Base-by-base conservation (phyloP, 352 stramenopile genomes). In the Phytopythium boreale region DNA sequence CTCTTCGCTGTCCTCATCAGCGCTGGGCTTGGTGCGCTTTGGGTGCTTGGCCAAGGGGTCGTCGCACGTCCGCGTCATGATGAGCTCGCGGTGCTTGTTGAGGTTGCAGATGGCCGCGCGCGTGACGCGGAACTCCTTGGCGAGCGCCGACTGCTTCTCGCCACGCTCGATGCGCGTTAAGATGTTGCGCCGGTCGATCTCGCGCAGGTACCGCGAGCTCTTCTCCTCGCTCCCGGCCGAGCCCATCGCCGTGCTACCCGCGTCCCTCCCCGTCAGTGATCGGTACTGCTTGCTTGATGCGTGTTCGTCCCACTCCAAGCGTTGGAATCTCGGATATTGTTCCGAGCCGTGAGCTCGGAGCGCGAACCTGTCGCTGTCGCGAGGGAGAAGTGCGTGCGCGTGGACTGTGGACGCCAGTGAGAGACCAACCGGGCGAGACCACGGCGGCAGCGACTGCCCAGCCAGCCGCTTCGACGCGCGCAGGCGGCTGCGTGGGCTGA, bases 61-160 rank as follows among this genome's bases (percentile, higher is more conserved):
- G 61, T 77, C 71, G 49, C 80, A 59, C 24, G 61, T 47, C 15
- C 80, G 76, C 7, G 77, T 71, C 10, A 84, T 36, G 0, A 88
- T 69, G 1, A 70, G 59, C 9, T 75, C 63, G 20, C 74, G 75
- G 20, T 87, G 72, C 37, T 87, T 83, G 61, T 75, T 84, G 15
- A 89, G 49, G 43, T 89, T 87, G 60, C 70, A 88, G 53, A 89
- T 87, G 9, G 80, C 75, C 12, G 79, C 70, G 9, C 80, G 79
- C 37, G 75, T 90, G 41, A 86, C 80, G 20, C 69, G 69, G 58
- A 79, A 88, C 29, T 89, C 80, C 56, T 87, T 86, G 44, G 80
- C 80, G 19, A 87, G 69, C 27, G 70, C 63, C 37, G 71, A 75
- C 46, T 87, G 76, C 44, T 76, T 79, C 59, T 87, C 76, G 3